Evolutionary conservation across 371 early-diverging fungal genomes (phyloP).

Genomic region (Smittium mucronatum): DNA sequence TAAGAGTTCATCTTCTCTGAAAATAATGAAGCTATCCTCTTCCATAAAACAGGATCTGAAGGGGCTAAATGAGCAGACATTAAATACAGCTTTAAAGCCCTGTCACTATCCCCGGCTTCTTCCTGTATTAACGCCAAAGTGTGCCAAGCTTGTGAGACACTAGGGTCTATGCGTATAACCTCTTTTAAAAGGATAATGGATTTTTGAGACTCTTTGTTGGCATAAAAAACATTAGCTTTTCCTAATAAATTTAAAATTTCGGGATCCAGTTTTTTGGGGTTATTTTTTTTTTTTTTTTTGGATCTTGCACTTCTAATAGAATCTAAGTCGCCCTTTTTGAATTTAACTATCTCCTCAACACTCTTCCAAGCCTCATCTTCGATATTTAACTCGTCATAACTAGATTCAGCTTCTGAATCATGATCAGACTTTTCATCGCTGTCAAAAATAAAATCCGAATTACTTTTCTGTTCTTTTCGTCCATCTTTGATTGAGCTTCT

Average conservation of each 20-base stretch:
- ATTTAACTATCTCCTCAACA: neutral
- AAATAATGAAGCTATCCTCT: conserved; percentile 59
- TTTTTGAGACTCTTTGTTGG: too few species aligned
- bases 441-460: neutral
- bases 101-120: too few species aligned
- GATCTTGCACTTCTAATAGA: neutral
- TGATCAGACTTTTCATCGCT: neutral
- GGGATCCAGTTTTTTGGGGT: too few species aligned
- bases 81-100: too few species aligned
- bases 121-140: too few species aligned
- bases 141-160: too few species aligned
- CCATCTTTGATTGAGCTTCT: neutral
- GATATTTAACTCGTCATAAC: neutral
- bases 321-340: neutral
- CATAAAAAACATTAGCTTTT: too few species aligned
- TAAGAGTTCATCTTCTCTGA: conserved; percentile 41
- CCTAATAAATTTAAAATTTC: too few species aligned
- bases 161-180: too few species aligned
- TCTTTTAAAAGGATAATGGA: too few species aligned
- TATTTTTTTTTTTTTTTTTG: neutral
- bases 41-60: conserved; percentile 70
- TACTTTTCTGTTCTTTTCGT: too few species aligned
- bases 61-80: conserved; percentile 83
- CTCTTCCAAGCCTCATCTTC: neutral
- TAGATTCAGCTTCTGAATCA: neutral